Base-by-base conservation (phyloP, 306 rosid genomes). In the Begonia masoniana region DNA sequence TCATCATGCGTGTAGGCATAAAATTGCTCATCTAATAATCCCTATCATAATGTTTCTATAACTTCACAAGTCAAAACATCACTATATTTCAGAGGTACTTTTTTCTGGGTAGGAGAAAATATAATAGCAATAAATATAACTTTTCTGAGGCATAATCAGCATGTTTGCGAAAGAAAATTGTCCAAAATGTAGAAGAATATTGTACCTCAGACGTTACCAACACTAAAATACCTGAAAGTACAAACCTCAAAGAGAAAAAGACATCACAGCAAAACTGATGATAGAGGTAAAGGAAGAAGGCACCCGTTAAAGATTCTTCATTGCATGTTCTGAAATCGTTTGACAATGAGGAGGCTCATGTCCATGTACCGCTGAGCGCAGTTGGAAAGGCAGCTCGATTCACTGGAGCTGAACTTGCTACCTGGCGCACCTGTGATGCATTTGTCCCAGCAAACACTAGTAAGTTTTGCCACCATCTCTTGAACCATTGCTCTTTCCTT, bases 281-380 rank as follows among this genome's bases (percentile, higher is more conserved):
- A 31, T 31, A 31, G 39, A 31, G 7, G 39, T 31, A 7, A 7
- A 31, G 39, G 39, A 31, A 31, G 8, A 31, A 5, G 39, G 39
- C 7, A 31, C 39, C 74, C 12, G 1, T 5, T 50, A 47, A 45
- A 59, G 57, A 5, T 53, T 47, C 66, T 59, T 87, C 78, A 81
- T 39, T 75, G 79, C 80, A 85, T 82, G 62, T 69, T 69, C 78
- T 84, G 73, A 59, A 84, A 74, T 54, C 86, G 88, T 52, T 81
- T 82, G 95, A 82, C 64, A 59, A 84, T 68, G 48, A 88, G 64
- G 66, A 70, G 49, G 65, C 71, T 79, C 88, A 78, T 69, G 50
- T 88, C 95, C 82, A 82, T 62, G 58, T 77, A 82, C 43, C 95
- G 97, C 13, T 74, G 88, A 10, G 95, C 97, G 52, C 97, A 88